Conservation (phyloP, 2,329 filamentous ascomycete genomes). For the Leptodontidium sp. region DNA sequence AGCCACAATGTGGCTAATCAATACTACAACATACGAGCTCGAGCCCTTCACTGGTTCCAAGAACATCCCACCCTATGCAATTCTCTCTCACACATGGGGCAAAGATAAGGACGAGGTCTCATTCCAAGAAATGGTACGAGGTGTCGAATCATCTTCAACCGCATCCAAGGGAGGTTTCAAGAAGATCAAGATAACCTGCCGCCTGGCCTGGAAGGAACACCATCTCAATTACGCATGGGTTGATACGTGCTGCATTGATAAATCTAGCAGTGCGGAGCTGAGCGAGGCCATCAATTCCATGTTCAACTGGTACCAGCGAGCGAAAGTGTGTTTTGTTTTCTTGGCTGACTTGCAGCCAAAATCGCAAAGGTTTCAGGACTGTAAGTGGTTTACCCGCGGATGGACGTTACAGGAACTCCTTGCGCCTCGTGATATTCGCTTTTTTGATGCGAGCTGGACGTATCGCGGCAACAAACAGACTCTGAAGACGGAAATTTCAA, state of each 20-base stretch:
- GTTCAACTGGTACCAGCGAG: background rate
- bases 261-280: slow-evolving; percentile 3
- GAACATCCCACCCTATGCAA: background rate
- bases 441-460: background rate
- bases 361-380: background rate
- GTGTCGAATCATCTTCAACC: background rate
- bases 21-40: background rate
- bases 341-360: background rate
- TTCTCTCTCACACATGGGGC: slow-evolving; percentile 15
- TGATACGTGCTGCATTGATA: slow-evolving; percentile 17
- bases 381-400: background rate
- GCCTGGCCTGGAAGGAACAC: background rate
- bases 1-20: background rate
- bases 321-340: slow-evolving; percentile 1
- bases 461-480: background rate
- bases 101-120: slow-evolving; percentile 3
- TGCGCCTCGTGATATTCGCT: background rate
- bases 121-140: background rate
- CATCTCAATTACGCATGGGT: background rate
- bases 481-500: background rate
- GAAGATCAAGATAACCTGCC: slow-evolving; percentile 6
- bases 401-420: slow-evolving; percentile 7
- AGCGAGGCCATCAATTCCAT: slow-evolving; percentile 14
- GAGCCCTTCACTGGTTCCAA: slow-evolving; percentile 2
- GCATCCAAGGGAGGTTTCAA: background rate